Conservation (phyloP, 139 green algal species). For the Raphidocelis subcapitata region DNA sequence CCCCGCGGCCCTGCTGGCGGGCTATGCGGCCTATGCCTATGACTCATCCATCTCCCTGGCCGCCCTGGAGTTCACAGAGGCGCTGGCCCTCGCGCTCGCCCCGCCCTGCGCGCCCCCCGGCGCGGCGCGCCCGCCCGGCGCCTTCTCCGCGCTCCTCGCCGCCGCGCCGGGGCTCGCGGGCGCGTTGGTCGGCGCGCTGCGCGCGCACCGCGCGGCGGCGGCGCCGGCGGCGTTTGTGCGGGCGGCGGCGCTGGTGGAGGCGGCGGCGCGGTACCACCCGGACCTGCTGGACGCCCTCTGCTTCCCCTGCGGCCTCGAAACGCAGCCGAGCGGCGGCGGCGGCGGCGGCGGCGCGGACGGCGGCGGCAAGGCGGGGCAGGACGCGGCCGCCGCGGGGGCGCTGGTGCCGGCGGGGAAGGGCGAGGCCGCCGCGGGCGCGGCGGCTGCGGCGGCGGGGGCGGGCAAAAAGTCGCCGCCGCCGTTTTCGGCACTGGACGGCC, state of each 20-base stretch:
- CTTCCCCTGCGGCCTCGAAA: slow-evolving; percentile 49
- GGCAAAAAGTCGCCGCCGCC: background rate
- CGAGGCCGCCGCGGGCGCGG: background rate
- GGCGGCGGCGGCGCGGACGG: background rate
- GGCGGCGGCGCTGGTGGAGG: slow-evolving; percentile 15
- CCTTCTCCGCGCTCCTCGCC: slow-evolving; percentile 13
- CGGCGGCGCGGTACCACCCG: slow-evolving; percentile 19
- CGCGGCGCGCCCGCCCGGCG: background rate
- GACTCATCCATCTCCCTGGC: slow-evolving; percentile 5
- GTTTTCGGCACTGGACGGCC: slow-evolving; percentile 50
- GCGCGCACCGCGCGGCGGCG: background rate
- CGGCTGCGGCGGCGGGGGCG: background rate
- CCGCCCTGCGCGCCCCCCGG: background rate
- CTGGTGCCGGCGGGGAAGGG: background rate
- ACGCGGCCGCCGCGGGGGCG: background rate
- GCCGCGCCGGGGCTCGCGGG: background rate
- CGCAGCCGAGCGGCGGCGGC: background rate
- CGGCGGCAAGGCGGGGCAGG: background rate
- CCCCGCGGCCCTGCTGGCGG: slow-evolving; percentile 37
- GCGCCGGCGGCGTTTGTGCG: background rate
- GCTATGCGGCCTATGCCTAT: slow-evolving; percentile 42
- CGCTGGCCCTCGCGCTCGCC: slow-evolving; percentile 20
- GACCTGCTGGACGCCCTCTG: slow-evolving; percentile 56
- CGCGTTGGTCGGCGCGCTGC: slow-evolving; percentile 1
- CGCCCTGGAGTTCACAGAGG: background rate